A percentile compares a stretch with the other conserved stretches of the same genome.
Conservation (phyloP, 2,329 filamentous ascomycete species). For the Aureobasidium sp. region DNA sequence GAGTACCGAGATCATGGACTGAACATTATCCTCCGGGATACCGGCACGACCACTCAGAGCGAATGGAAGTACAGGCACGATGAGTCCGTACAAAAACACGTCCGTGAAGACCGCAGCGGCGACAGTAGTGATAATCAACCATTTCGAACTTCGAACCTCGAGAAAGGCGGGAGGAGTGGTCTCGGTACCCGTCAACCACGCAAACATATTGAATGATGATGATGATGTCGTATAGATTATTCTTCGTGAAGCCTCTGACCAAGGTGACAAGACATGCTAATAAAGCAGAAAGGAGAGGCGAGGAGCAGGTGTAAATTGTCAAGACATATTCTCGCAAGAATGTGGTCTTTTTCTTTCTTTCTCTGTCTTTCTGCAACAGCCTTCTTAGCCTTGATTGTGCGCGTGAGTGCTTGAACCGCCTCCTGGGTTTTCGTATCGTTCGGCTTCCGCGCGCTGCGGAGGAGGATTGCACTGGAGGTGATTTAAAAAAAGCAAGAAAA, state of each 20-base stretch:
- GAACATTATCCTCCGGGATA: conserved; percentile 42
- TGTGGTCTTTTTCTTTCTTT: background rate
- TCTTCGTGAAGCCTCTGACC: background rate
- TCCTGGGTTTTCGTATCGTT: background rate
- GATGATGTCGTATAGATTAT: background rate
- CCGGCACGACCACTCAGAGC: conserved; percentile 49
- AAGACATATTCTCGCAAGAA: background rate
- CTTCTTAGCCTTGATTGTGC: conserved; percentile 5
- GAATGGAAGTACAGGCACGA: conserved; percentile 66
- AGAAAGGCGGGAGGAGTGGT: conserved; percentile 23
- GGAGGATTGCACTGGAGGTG: background rate
- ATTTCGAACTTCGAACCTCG: conserved; percentile 24
- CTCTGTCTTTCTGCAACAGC: background rate
- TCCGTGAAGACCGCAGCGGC: conserved; percentile 38
- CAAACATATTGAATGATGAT: conserved; percentile 21
- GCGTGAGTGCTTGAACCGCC: conserved; percentile 5
- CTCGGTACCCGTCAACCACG: conserved; percentile 24
- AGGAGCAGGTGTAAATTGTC: background rate
- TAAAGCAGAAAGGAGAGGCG: background rate
- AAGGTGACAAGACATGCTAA: background rate
- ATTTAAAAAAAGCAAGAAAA: background rate
- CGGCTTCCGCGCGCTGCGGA: conserved; percentile 5
- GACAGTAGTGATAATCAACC: conserved; percentile 30
- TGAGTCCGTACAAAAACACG: conserved; percentile 54
- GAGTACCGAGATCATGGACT: conserved; percentile 64